Base-by-base conservation (phyloP, 2,329 filamentous ascomycete genomes). In the Zelopaecilomyces penicillatus region DNA sequence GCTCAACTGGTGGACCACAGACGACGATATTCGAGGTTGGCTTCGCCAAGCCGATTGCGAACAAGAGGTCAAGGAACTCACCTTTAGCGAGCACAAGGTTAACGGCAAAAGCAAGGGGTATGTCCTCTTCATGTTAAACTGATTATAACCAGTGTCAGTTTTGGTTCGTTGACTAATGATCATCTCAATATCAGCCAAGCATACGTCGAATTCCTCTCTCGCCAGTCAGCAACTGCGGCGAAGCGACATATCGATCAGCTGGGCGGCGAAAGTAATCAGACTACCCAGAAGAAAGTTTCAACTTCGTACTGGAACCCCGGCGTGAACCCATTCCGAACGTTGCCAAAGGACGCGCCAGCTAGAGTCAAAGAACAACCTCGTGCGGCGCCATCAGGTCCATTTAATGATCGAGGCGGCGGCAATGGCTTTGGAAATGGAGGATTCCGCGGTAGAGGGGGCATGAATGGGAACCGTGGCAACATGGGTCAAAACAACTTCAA, bases 71-170 rank as follows among this genome's bases (percentile, higher is more conserved):
- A 89, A 87, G 57, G 93, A 97, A 49, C 80, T 98, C 42, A 95
- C 90, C 0, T 98, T 97, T 64, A 96, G 88, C 57, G 93, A 98
- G 64, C 93, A 97, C 67, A 98, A 98, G 63, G 90, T 97, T 39
- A 98, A 98, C 55, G 93, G 93, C 55, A 98, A 98, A 70, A 95
- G 88, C 67, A 96, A 97, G 71, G 91, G 93, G 90, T 95, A 74
- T 52, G 81, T 65, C 19, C 11, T 10, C 38, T 29, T 11, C 30
- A 8, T 27, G 26, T 26, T 5, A 3, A 19, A 19, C 19, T 19
- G 19, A 5, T 3, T 27, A 39, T 33, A 4, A 47, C 36, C 32
- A 11, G 3, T 3, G 3, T 19, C 19, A 19, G 19, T 19, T 9
- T 31, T 36, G 5, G 26, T 7, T 8, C 10, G 12, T 4, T 39